Conservation (phyloP, 2,329 filamentous ascomycete species). For the Coniochaeta sp. region DNA sequence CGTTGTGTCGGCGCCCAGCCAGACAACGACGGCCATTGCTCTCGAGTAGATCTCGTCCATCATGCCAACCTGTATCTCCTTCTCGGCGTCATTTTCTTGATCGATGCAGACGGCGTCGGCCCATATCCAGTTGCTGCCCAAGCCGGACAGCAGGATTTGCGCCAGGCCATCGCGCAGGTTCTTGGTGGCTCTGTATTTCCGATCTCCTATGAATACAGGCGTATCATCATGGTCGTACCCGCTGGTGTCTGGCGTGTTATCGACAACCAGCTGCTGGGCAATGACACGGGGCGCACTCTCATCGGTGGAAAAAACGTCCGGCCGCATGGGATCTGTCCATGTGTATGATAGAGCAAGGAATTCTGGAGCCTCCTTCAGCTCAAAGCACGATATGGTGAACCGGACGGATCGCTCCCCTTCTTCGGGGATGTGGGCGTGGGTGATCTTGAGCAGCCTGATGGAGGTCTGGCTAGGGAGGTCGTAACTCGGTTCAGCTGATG, state of each 20-base stretch:
- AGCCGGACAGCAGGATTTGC: neutral
- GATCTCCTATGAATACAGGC: neutral
- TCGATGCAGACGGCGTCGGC: constrained; percentile 3
- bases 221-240: neutral
- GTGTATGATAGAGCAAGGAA: constrained; percentile 1
- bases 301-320: neutral
- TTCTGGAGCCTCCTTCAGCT: neutral
- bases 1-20: neutral
- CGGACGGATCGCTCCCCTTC: neutral
- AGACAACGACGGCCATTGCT: neutral
- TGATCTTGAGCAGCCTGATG: neutral
- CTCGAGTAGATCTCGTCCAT: constrained; percentile 1
- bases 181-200: neutral
- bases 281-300: neutral
- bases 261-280: neutral
- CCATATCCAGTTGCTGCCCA: constrained; percentile 1
- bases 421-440: neutral
- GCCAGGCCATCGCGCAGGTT: neutral
- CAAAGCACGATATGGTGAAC: neutral
- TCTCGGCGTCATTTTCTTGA: neutral
- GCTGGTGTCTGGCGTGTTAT: neutral
- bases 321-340: neutral
- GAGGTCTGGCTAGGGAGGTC: neutral
- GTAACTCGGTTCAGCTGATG: neutral
- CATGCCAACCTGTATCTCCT: constrained; percentile 1